phyloP scores from a whole-genome alignment of 257 asterid species.

The Solanum dulcamara region DNA sequence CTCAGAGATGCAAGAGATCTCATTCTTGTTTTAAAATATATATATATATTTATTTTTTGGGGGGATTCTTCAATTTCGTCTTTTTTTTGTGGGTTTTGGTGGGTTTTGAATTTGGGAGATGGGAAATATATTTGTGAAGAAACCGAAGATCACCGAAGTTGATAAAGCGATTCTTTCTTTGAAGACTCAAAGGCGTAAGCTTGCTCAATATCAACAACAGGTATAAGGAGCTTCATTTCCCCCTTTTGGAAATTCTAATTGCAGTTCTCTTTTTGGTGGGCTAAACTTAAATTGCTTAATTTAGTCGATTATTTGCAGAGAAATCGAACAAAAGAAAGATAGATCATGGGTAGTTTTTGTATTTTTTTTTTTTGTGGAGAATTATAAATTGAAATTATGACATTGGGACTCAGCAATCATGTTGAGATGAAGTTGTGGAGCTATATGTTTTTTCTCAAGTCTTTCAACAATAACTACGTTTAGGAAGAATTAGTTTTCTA shows the following conservation, averaged over 20 bases:
- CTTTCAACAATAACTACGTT: not conserved
- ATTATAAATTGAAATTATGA: not conserved
- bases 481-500: not conserved
- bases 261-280: not conserved
- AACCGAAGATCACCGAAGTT: slow-evolving; percentile 87
- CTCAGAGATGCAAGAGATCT: not conserved
- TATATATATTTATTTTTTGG: not conserved
- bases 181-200: slow-evolving; percentile 95
- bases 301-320: not conserved
- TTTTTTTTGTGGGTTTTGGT: not conserved
- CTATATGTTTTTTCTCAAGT: not conserved
- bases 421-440: not conserved
- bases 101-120: slow-evolving; percentile 10
- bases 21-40: not conserved
- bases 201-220: slow-evolving; percentile 90
- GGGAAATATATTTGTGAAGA: slow-evolving; percentile 92
- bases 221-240: slow-evolving; percentile 16
- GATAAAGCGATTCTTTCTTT: slow-evolving; percentile 91
- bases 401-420: not conserved
- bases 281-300: not conserved
- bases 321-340: not conserved
- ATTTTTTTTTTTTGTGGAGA: not conserved
- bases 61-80: not conserved
- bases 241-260: not conserved
- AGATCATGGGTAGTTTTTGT: not conserved